Base-by-base conservation (phyloP, 2,329 filamentous ascomycete genomes). In the Truncatella angustata region DNA sequence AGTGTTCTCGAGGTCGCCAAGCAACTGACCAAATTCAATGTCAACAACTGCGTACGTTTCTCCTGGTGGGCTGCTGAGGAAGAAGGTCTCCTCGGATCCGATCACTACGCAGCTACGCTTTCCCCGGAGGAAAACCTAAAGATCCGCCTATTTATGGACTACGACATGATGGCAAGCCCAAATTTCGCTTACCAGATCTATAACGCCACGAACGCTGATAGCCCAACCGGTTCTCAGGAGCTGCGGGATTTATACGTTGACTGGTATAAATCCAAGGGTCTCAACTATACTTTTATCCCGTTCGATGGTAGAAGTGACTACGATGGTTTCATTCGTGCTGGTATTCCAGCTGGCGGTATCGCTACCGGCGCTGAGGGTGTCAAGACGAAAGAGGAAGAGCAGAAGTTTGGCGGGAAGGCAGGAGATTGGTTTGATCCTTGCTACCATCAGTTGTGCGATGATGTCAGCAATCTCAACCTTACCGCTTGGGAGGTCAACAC, bases 291-390 rank as follows among this genome's bases (percentile, higher is more conserved):
- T 0, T 82, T 87, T 53, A 88, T 88, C 24, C 80, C 83, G 2
- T 93, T 94, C 58, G 86, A 91, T 60, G 89, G 89, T 5, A 84
- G 89, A 53, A 90, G 85, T 56, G 90, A 94, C 69, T 93, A 93
- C 61, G 87, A 85, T 47, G 86, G 83, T 1, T 92, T 93, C 73
- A 86, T 91, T 61, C 77, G 82, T 32, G 78, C 81, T 51, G 86
- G 86, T 3, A 90, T 92, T 37, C 86, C 89, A 0, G 82, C 82
- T 1, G 88, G 89, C 21, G 89, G 89, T 26, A 82, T 92, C 55
- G 87, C 88, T 50, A 91, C 88, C 2, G 89, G 89, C 35, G 89
- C 89, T 1, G 88, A 92, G 68, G 86, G 81, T 11, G 67, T 89
- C 70, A 92, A 91, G 80, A 90, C 87, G 0, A 70, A 77, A 46